Base-by-base conservation (phyloP, 306 rosid species). In the Heteromeles arbutifolia region DNA sequence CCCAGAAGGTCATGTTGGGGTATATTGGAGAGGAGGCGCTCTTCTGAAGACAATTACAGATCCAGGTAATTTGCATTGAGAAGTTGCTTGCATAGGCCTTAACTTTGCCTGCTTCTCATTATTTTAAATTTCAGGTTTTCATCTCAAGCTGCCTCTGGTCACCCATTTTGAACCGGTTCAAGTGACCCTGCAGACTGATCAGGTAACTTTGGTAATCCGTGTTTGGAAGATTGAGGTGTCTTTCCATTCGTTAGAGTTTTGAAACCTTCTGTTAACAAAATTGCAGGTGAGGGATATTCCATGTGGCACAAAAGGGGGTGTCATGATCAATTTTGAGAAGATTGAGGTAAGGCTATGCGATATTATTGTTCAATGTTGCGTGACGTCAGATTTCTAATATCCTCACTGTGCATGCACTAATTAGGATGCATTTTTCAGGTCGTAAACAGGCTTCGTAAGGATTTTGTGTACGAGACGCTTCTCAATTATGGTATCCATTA, bases 1-100 rank as follows among this genome's bases (percentile, higher is more conserved):
- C 64, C 98, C 97, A 0, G 98, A 95, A 84, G 98, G 98, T 41
- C 97, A 95, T 77, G 98, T 92, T 8, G 97, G 98, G 50, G 98
- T 82, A 64, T 95, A 95, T 78, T 95, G 98, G 98, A 87, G 89
- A 82, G 97, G 98, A 74, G 98, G 98, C 53, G 97, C 98, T 66
- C 98, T 95, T 85, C 70, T 95, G 74, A 84, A 90, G 39, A 82
- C 83, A 17, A 87, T 92, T 69, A 86, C 98, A 5, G 85, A 87
- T 69, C 98, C 98, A 86, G 97, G 98, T 95, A 44, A 62, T 43
- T 19, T 28, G 31, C 45, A 4, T 28, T 13, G 45, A 44, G 53
- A 21, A 8, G 58, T 61, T 74, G 26, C 4, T 74, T 77, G 29
- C 62, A 37, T 64, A 62, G 67, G 22, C 72, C 67, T 62, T 4